Evolutionary conservation across 192 early-diverging fungal genomes (phyloP), one percentile per base, ranked within the genome.

Genomic region (Coemansia sp.): DNA sequence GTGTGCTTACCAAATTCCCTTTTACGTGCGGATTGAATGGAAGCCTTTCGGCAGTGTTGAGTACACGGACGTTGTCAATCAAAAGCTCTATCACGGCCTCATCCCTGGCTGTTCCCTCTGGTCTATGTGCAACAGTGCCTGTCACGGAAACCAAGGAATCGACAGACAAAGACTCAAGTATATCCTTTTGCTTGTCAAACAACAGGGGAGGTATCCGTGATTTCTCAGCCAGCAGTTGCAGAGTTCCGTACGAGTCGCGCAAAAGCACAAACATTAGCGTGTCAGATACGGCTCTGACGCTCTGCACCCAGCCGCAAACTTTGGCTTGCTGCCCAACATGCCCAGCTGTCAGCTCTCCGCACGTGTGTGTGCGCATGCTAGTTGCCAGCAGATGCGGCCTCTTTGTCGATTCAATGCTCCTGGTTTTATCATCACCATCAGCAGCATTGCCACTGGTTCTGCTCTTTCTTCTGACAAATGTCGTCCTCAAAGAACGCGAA

Each of bases 221-320:
- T 22, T 74, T 71, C 71, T 76, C 74, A 6, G 66, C 71, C 46
- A 82, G 54, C 64, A 95, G 76, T 70, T 97, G 95, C 42, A 90
- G 83, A 0, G 79, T 84, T 42, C 95, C 95, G 49, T 84, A 86
- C 42, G 81, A 76, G 76, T 97, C 95, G 39, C 93, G 88, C 56
- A 97, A 61, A 19, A 89, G 88, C 8, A 94, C 72, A 76, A 97
- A 97, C 5, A 89, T 74, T 13, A 94, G 78, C 39, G 88, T 85
- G 49, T 87, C 75, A 25, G 93, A 92, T 22, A 90, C 80, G 62
- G 87, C 86, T 69, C 88, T 88, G 73, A 75, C 48, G 65, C 68
- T 78, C 42, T 76, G 68, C 25, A 87, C 89, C 94, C 94, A 95
- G 5, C 94, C 94, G 69, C 85, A 87, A 14, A 95, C 73, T 7